Evolutionary conservation across 306 rosid genomes (phyloP), one percentile per base, ranked within the genome.

Genomic region (Citrullus colocynthis): DNA sequence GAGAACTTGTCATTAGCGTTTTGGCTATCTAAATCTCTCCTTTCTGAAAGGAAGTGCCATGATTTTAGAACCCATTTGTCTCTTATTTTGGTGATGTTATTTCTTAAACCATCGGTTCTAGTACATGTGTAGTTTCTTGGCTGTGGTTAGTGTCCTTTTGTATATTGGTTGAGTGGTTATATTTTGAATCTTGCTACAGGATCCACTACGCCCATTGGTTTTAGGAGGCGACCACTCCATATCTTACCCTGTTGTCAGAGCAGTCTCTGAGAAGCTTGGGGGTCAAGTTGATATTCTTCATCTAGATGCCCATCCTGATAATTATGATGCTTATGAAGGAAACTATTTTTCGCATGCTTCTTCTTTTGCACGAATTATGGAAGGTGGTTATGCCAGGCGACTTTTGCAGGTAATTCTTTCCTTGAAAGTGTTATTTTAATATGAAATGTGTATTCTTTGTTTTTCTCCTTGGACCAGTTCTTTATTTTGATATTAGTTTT

Each of bases 221-320:
- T 86, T 95, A 62, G 99, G 99, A 72, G 99, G 99, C 34, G 97
- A 95, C 79, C 99, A 95, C 85, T 95, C 99, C 57, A 92, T 95
- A 81, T 95, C 99, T 16, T 95, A 49, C 83, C 99, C 97, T 45
- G 97, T 90, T 78, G 79, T 92, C 54, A 83, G 96, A 92, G 97
- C 97, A 30, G 92, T 95, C 61, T 89, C 90, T 30, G 97, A 95
- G 86, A 95, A 90, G 93, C 99, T 90, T 71, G 99, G 97, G 76
- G 97, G 97, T 77, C 97, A 88, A 13, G 78, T 92, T 66, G 99
- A 90, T 80, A 82, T 95, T 86, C 99, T 95, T 87, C 99, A 95
- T 85, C 86, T 95, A 54, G 99, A 95, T 83, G 99, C 99, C 0
- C 99, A 95, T 83, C 99, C 99, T 21, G 99, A 95, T 88, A 90